Percentiles rank a stretch among this genome's conserved stretches.
Evolutionary conservation across 2,329 filamentous ascomycete genomes (phyloP).

Genomic region (Xylariaceae sp.): DNA sequence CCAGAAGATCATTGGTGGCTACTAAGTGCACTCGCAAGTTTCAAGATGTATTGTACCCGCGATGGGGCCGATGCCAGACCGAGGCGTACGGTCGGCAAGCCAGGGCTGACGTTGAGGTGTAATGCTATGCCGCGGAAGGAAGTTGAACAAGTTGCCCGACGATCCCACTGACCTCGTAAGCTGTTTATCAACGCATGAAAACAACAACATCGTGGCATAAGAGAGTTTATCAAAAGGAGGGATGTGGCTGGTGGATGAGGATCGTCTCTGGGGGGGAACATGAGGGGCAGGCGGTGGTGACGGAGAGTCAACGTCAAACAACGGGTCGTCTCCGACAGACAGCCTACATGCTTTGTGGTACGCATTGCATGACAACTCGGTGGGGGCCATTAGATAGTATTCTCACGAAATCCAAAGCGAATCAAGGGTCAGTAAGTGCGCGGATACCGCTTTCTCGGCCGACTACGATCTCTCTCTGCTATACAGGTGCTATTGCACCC

Average conservation of each 20-base stretch:
- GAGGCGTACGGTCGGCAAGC: background rate
- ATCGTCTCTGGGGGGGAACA: background rate
- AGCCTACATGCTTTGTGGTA: conserved; percentile 3
- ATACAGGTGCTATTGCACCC: background rate
- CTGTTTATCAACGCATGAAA: too few species aligned
- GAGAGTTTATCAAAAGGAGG: too few species aligned
- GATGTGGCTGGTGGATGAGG: too few species aligned
- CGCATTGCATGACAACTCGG: too few species aligned
- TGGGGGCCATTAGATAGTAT: too few species aligned
- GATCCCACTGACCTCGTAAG: background rate
- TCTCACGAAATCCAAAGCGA: background rate
- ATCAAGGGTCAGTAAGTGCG: background rate
- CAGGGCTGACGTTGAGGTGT: too few species aligned
- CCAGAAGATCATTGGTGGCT: too few species aligned
- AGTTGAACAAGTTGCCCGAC: background rate
- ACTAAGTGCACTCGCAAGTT: too few species aligned
- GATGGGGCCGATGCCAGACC: background rate
- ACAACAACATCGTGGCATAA: too few species aligned
- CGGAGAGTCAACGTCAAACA: conserved; percentile 5
- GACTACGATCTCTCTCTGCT: too few species aligned
- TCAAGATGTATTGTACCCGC: too few species aligned
- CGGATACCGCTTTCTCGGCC: background rate
- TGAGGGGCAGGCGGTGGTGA: background rate
- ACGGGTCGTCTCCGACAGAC: conserved; percentile 10
- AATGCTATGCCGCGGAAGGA: background rate